Base-by-base conservation (phyloP, 2,329 filamentous ascomycete genomes). In the Cytospora piceicola region DNA sequence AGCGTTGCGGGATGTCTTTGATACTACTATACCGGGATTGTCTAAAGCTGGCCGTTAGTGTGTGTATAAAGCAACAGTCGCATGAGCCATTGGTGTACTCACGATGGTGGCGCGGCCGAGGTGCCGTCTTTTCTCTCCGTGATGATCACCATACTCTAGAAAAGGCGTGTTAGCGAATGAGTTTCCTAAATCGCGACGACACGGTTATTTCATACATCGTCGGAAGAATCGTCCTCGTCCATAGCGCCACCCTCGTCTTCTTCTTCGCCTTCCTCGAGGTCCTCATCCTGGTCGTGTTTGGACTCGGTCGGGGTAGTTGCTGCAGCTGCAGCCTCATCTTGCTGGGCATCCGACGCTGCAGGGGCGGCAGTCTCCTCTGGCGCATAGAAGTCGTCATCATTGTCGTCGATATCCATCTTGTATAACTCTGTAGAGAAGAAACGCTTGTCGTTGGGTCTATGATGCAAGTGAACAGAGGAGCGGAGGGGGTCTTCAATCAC, bases 61-160 rank as follows among this genome's bases (percentile, higher is more conserved):
- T 12, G 5, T 49, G 22, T 20, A 17, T n/a, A 3, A 32, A 32
- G 20, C 20, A 36, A 22, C 15, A 53, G 22, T n/a, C 14, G 49
- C 22, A 24, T 8, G 9, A 11, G 14, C 39, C 46, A 49, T 15
- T 30, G 53, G 7, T 29, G 49, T 22, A 77, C 85, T 70, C 78
- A 88, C 86, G 82, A 78, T 69, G 86, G 83, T 60, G 86, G 84
- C 60, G 83, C 82, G 64, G 86, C 81, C 67, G 86, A 88, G 63
- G 83, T 82, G 72, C 85, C 85, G 71, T 90, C 87, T 79, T 88
- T 89, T 66, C 86, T 81, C 73, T 89, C 87, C 24, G 85, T 89
- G 72, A 90, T 88, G 71, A 90, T 90, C 69, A 90, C 87, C 72
- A 90, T 87, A 68, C 90, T 88, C 84, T 89, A 66, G 4, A 60